phyloP scores from a whole-genome alignment of 164 flowering plant species.

The Vitis rotundifolia region DNA sequence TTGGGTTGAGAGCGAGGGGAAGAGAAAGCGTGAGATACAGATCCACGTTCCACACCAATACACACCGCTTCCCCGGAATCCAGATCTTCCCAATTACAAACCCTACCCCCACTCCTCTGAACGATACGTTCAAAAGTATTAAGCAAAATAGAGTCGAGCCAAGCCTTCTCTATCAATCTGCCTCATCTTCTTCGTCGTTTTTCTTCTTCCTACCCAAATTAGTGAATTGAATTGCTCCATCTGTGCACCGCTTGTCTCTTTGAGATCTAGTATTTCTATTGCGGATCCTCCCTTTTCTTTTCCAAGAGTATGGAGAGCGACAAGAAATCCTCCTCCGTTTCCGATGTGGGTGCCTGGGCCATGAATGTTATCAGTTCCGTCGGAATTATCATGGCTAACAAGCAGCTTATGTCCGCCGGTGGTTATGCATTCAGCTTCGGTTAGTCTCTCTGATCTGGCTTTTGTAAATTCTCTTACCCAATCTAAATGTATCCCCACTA shows the following conservation, averaged over 20 bases:
- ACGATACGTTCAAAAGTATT: no score
- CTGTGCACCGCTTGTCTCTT: background rate
- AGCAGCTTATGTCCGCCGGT: slow-evolving; percentile 80
- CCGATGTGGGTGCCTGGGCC: slow-evolving; percentile 92
- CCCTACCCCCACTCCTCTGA: no score
- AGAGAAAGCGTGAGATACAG: no score
- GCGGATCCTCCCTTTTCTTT: background rate
- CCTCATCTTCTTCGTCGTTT: background rate
- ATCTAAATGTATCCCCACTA: no score
- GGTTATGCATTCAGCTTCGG: slow-evolving; percentile 86
- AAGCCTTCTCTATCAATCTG: background rate
- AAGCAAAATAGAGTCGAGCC: background rate
- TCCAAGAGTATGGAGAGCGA: slow-evolving; percentile 44
- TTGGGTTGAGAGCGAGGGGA: no score
- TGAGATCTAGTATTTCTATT: background rate
- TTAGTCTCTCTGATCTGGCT: slow-evolving; percentile 25
- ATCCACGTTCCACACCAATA: no score
- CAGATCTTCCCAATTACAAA: no score
- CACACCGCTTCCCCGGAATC: no score
- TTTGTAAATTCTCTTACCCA: background rate
- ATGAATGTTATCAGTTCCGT: slow-evolving; percentile 90
- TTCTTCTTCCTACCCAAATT: background rate
- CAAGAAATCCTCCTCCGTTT: slow-evolving; percentile 53
- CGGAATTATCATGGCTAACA: slow-evolving; percentile 92
- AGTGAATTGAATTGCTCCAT: background rate